Conservation (phyloP, 1,284 basidiomycete genomes). For the Xerocomus nothofagi region DNA sequence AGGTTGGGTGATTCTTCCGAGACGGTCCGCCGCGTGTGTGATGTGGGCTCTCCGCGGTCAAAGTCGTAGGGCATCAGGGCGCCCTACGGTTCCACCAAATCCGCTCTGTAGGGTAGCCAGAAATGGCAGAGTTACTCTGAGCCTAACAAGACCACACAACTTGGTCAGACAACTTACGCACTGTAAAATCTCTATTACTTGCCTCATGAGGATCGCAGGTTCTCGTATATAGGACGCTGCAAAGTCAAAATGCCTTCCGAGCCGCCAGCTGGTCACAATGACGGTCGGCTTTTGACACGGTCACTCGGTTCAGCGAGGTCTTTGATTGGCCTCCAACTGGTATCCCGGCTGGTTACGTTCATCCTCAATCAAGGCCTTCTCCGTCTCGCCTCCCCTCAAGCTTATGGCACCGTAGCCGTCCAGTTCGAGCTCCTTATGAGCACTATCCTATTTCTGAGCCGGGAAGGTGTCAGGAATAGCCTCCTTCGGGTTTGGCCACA, state of each 20-base stretch:
- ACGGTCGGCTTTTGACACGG: conserved; percentile 36
- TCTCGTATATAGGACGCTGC: conserved; percentile 3
- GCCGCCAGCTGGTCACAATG: conserved; percentile 1
- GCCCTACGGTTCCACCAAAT: no score
- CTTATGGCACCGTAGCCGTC: conserved; percentile 84
- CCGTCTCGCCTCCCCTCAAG: conserved; percentile 80
- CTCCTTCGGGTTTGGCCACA: conserved; percentile 55
- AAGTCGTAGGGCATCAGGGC: no score
- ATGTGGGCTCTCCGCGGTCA: conserved; percentile 5
- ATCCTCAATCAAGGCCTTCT: conserved; percentile 85
- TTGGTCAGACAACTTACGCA: background rate
- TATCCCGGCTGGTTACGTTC: conserved; percentile 85
- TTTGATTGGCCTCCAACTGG: conserved; percentile 83
- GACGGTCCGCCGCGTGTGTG: background rate
- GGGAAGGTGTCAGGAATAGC: conserved; percentile 89
- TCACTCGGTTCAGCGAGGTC: conserved; percentile 69
- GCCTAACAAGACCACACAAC: conserved; percentile 28
- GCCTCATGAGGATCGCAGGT: conserved; percentile 8
- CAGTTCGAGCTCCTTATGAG: conserved; percentile 86
- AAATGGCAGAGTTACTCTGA: conserved; percentile 2
- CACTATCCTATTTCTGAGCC: conserved; percentile 87
- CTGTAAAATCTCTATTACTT: background rate
- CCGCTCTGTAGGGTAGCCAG: no score
- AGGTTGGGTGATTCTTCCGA: background rate
- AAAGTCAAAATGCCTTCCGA: conserved; percentile 17